Evolutionary conservation across 768 basidiomycete species (phyloP).

Genomic region (Astraeus odoratus): DNA sequence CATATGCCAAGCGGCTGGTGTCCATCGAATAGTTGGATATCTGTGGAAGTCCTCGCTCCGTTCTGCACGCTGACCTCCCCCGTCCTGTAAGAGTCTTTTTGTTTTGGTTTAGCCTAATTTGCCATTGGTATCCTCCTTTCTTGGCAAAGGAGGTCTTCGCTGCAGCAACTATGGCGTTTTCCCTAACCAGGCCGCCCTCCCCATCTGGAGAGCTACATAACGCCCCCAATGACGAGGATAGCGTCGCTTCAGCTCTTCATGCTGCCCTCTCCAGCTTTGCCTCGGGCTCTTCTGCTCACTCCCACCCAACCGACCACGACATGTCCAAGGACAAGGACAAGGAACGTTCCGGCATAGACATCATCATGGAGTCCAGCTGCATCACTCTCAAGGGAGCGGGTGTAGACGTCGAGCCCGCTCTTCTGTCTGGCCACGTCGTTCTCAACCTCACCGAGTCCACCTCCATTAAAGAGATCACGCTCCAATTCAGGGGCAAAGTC

Average conservation of each 20-base stretch:
- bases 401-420: slow-evolving; percentile 74
- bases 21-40: not conserved
- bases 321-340: slow-evolving; percentile 41
- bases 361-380: slow-evolving; percentile 64
- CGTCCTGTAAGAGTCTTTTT: not conserved
- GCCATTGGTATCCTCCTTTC: slow-evolving; percentile 1
- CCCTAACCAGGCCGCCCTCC: slow-evolving; percentile 28
- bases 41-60: not conserved
- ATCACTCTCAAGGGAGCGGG: slow-evolving; percentile 75
- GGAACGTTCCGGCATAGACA: slow-evolving; percentile 57
- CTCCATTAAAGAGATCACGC: slow-evolving; percentile 75
- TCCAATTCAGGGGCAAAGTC: slow-evolving; percentile 81
- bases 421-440: slow-evolving; percentile 75
- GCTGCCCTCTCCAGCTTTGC: slow-evolving; percentile 29
- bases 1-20: not conserved
- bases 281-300: slow-evolving; percentile 15
- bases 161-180: slow-evolving; percentile 27
- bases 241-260: slow-evolving; percentile 31
- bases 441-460: slow-evolving; percentile 78
- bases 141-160: not conserved
- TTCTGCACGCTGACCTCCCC: not conserved
- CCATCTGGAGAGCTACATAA: slow-evolving; percentile 22
- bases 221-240: slow-evolving; percentile 26
- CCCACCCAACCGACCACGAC: slow-evolving; percentile 25
- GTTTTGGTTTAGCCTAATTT: not conserved